Percentiles rank a stretch among this genome's conserved stretches.
Conservation (phyloP, 2,329 filamentous ascomycete species). For the Rhexocercosporidium sp. region DNA sequence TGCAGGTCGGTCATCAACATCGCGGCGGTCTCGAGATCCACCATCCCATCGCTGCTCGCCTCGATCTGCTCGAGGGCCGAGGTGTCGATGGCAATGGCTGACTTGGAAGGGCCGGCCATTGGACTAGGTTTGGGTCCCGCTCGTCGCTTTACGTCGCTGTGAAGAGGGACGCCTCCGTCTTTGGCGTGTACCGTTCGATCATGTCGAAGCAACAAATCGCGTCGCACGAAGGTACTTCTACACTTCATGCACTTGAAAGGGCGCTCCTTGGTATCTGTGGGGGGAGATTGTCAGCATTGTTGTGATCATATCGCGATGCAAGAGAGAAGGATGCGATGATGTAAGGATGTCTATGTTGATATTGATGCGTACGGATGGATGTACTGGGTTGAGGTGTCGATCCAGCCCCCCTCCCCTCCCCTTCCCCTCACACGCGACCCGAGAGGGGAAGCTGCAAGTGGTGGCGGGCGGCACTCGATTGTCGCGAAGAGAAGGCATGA, state of each 20-base stretch:
- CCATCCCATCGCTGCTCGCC: constrained; percentile 85
- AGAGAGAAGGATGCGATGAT: not conserved
- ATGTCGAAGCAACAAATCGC: constrained; percentile 94
- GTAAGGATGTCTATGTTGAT: constrained; percentile 12
- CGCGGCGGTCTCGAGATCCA: constrained; percentile 95
- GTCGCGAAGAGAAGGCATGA: not conserved
- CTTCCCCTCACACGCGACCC: constrained; percentile 33
- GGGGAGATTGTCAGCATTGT: constrained; percentile 20
- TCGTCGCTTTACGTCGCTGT: constrained; percentile 91
- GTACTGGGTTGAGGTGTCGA: constrained; percentile 15
- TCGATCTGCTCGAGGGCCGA: constrained; percentile 92
- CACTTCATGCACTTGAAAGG: constrained; percentile 99
- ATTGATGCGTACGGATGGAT: not conserved
- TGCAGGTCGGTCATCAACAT: constrained; percentile 99
- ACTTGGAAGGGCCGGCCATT: constrained; percentile 72
- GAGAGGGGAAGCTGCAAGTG: constrained; percentile 28
- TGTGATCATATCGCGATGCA: not conserved
- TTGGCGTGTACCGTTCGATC: constrained; percentile 98
- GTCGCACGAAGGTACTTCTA: constrained; percentile 95
- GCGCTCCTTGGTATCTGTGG: constrained; percentile 92
- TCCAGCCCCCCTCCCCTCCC: not conserved
- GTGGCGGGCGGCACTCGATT: constrained; percentile 3
- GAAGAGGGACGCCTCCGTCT: constrained; percentile 91
- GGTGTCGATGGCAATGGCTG: constrained; percentile 80
- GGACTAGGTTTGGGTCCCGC: constrained; percentile 71